Conservation (phyloP, 805 yeast genomes). For the Lipomyces spencermartinsiae region DNA sequence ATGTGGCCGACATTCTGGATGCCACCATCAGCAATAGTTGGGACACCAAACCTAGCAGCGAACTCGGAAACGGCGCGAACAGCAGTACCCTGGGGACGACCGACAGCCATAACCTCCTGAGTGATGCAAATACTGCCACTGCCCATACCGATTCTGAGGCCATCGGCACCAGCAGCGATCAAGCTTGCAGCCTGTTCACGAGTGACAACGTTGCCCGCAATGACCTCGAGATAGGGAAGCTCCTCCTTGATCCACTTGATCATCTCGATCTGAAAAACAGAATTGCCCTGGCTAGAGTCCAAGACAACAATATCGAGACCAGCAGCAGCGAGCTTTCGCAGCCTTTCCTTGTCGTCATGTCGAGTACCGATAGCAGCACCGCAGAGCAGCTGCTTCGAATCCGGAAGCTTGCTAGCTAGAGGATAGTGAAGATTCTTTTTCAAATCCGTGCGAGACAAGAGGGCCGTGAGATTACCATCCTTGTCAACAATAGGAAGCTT, state of each 20-base stretch:
- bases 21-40: slow-evolving; percentile 99
- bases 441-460: slow-evolving; percentile 94
- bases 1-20: slow-evolving; percentile 98
- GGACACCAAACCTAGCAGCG: slow-evolving; percentile 94
- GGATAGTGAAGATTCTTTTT: slow-evolving; percentile 95
- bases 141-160: slow-evolving; percentile 99
- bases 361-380: slow-evolving; percentile 99
- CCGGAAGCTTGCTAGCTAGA: slow-evolving; percentile 88
- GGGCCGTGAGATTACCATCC: slow-evolving; percentile 76
- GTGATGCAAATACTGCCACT: slow-evolving; percentile 99
- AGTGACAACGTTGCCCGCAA: slow-evolving; percentile 98
- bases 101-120: slow-evolving; percentile 99
- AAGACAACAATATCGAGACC: slow-evolving; percentile 95
- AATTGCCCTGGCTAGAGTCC: slow-evolving; percentile 98
- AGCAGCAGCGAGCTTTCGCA: slow-evolving; percentile 83
- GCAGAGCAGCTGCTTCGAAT: slow-evolving; percentile 93
- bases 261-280: slow-evolving; percentile 92
- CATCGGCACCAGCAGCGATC: slow-evolving; percentile 96
- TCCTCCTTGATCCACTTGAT: slow-evolving; percentile 85
- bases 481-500: slow-evolving; percentile 91
- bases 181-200: slow-evolving; percentile 98
- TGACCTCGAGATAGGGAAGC: slow-evolving; percentile 80
- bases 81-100: slow-evolving; percentile 99
- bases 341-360: slow-evolving; percentile 84
- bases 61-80: slow-evolving; percentile 93